Percentiles rank a stretch among this genome's conserved stretches.
Evolutionary conservation across 257 asterid genomes (phyloP).

Genomic region (Gardenia jasminoides): DNA sequence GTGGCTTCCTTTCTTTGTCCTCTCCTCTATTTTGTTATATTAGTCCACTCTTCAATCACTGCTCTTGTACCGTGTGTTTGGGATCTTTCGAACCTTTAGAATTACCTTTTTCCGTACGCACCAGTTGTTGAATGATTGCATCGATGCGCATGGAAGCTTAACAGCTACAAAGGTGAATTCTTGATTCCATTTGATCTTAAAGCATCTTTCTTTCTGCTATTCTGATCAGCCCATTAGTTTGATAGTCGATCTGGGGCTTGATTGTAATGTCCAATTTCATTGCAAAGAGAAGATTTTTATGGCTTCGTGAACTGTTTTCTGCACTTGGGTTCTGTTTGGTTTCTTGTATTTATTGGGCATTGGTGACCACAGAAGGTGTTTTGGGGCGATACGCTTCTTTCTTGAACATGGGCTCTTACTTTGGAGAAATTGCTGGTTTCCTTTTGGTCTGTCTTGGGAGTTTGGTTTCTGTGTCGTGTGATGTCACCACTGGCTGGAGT

Average conservation of each 20-base stretch:
- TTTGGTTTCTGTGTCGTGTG: conserved; percentile 22
- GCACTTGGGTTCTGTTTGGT: conserved; percentile 22
- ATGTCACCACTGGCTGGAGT: neutral
- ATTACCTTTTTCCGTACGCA: conserved; percentile 20
- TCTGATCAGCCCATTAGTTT: conserved; percentile 4
- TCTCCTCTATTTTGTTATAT: conserved; percentile 9
- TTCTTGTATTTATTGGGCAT: conserved; percentile 11
- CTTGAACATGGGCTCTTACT: neutral
- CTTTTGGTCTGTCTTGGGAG: conserved; percentile 18
- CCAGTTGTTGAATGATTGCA: conserved; percentile 25
- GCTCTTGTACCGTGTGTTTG: conserved; percentile 16
- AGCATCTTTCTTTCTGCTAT: conserved; percentile 14
- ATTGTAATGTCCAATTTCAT: conserved; percentile 7
- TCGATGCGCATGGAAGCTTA: conserved; percentile 18
- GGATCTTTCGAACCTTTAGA: conserved; percentile 18
- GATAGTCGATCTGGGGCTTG: conserved; percentile 17
- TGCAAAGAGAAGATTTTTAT: conserved; percentile 25
- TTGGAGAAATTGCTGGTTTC: conserved; percentile 19
- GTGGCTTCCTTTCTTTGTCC: conserved; percentile 37
- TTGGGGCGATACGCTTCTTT: neutral
- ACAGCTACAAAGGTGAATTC: conserved; percentile 33
- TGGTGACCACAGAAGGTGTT: neutral
- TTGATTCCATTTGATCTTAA: neutral
- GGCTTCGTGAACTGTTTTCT: conserved; percentile 19
- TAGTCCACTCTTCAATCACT: conserved; percentile 26